Conservation (phyloP, 805 yeast genomes). For the Ogataea parapolymorpha region DNA sequence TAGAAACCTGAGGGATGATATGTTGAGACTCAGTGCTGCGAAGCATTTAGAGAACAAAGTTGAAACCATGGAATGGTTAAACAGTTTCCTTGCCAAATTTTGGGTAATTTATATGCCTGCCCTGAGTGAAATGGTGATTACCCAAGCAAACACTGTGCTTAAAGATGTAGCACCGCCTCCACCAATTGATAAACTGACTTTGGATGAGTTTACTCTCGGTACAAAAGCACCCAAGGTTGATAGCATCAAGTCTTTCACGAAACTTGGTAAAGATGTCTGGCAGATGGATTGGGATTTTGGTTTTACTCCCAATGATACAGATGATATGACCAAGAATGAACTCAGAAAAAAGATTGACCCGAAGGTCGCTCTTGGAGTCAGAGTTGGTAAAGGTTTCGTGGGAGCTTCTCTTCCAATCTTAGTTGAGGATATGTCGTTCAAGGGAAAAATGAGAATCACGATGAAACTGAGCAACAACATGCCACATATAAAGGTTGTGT, state of each 20-base stretch:
- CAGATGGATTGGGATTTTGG: conserved; percentile 86
- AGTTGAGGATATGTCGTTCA: conserved; percentile 75
- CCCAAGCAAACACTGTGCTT: conserved; percentile 62
- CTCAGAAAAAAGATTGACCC: conserved; percentile 70
- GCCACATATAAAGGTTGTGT: conserved; percentile 75
- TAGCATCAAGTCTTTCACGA: conserved; percentile 69
- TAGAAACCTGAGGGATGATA: conserved; percentile 71
- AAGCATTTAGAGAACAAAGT: conserved; percentile 59
- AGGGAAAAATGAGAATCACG: conserved; percentile 66
- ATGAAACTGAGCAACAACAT: conserved; percentile 59
- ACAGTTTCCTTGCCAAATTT: conserved; percentile 70
- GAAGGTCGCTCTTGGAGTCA: conserved; percentile 75
- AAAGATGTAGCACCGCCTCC: conserved; percentile 77
- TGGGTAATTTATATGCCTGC: conserved; percentile 92
- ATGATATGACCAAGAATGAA: conserved; percentile 78
- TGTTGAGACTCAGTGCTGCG: conserved; percentile 59
- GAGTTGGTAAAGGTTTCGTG: conserved; percentile 76
- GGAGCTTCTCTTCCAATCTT: conserved; percentile 73
- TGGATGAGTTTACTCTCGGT: conserved; percentile 79
- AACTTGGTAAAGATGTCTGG: conserved; percentile 59
- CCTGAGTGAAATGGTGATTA: conserved; percentile 68
- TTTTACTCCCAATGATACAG: conserved; percentile 78
- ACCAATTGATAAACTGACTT: conserved; percentile 69
- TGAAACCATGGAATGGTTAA: conserved; percentile 82
- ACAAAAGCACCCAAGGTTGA: conserved; percentile 75